phyloP scores from a whole-genome alignment of 192 early-diverging fungal species.

The Dissophora ornata region DNA sequence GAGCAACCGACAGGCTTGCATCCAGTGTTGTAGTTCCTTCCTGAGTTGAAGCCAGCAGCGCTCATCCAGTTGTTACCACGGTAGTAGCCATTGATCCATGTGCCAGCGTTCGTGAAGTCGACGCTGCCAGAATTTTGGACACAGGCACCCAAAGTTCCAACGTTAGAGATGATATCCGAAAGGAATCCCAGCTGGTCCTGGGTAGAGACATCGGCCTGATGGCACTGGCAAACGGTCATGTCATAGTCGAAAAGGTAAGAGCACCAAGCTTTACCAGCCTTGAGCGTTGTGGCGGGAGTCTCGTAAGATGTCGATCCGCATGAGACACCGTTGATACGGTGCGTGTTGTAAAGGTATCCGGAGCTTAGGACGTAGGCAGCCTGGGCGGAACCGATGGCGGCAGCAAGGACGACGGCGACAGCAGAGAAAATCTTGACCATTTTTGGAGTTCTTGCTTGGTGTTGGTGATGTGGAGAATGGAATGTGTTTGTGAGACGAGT shows the following conservation, averaged over 20 bases:
- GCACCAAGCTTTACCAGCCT: conserved; percentile 4
- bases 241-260: not conserved
- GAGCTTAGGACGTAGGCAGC: conserved; percentile 4
- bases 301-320: not conserved
- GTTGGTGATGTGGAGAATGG: too few relatives aligned
- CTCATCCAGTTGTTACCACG: not conserved
- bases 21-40: too few relatives aligned
- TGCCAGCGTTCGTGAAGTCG: conserved; percentile 1
- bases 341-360: not conserved
- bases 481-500: too few relatives aligned
- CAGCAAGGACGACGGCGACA: conserved; percentile 3
- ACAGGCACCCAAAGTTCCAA: not conserved
- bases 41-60: too few relatives aligned
- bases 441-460: not conserved
- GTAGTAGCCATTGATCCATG: conserved; percentile 11
- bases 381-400: not conserved
- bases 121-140: not conserved
- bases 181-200: not conserved
- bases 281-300: not conserved
- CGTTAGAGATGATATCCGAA: not conserved
- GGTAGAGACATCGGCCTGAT: not conserved
- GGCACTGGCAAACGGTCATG: conserved; percentile 13
- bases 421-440: conserved; percentile 15
- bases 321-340: not conserved
- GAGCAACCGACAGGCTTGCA: too few relatives aligned